phyloP scores from a whole-genome alignment of 345 rosid species.

The Arabidopsis thaliana region TAIR10.1 NC_003075.7:13363001-13363500 shows the following conservation, averaged over 20 bases:
- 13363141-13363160: conserved; percentile 61
- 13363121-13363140: conserved; percentile 55
- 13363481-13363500: conserved; percentile 43
- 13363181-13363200: conserved; percentile 56
- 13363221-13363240: conserved; percentile 60
- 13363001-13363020: conserved; percentile 57
- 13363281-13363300: conserved; percentile 59
- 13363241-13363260: conserved; percentile 53
- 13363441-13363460: conserved; percentile 33
- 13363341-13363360: conserved; percentile 45
- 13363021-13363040: conserved; percentile 68
- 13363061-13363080: conserved; percentile 74
- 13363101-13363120: conserved; percentile 62
- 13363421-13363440: conserved; percentile 51
- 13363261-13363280: conserved; percentile 58
- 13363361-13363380: conserved; percentile 53
- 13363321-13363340: conserved; percentile 58
- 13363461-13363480: conserved; percentile 42
- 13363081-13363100: conserved; percentile 69
- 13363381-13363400: conserved; percentile 49
- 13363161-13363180: conserved; percentile 58
- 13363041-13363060: conserved; percentile 58
- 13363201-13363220: conserved; percentile 53
- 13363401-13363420: conserved; percentile 46
- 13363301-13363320: conserved; percentile 47